These are phyloP conservation scores for Alisma plantagoaquatica DNA, from an alignment of 106 monocot genomes.

Conservation along the genomic window DNA sequence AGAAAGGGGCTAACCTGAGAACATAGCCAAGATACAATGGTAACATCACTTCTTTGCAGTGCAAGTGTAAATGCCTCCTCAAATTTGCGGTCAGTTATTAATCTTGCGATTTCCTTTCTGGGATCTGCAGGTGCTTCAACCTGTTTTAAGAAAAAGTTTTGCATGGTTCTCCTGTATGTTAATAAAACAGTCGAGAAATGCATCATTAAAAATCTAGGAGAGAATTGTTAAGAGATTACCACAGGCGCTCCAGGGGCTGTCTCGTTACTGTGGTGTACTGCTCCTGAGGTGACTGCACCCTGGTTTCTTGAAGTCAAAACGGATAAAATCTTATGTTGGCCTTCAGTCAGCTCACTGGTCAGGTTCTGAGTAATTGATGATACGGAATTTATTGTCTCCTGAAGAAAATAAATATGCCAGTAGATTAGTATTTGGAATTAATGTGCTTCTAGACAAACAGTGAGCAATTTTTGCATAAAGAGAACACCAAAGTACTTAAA, in stretches of 20 bases:
- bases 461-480: no score
- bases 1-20: conserved; percentile 40
- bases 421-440: no score
- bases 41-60: conserved; percentile 85
- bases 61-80: conserved; percentile 85
- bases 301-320: conserved; percentile 41
- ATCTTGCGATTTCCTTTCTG: conserved; percentile 58
- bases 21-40: conserved; percentile 88
- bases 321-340: conserved; percentile 63
- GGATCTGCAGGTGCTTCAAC: conserved; percentile 74
- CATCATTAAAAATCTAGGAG: not conserved
- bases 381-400: conserved; percentile 82
- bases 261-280: conserved; percentile 49
- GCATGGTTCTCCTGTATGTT: no score
- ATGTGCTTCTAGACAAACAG: no score
- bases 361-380: conserved; percentile 64
- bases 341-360: conserved; percentile 58
- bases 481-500: no score
- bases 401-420: no score
- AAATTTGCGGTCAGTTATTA: conserved; percentile 73
- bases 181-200: not conserved
- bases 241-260: conserved; percentile 33
- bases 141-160: conserved; percentile 17
- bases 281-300: conserved; percentile 33
- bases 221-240: conserved; percentile 13